These are phyloP conservation scores for Sutorius eximius DNA, from an alignment of 1,284 basidiomycete species.

Conservation along the genomic window DNA sequence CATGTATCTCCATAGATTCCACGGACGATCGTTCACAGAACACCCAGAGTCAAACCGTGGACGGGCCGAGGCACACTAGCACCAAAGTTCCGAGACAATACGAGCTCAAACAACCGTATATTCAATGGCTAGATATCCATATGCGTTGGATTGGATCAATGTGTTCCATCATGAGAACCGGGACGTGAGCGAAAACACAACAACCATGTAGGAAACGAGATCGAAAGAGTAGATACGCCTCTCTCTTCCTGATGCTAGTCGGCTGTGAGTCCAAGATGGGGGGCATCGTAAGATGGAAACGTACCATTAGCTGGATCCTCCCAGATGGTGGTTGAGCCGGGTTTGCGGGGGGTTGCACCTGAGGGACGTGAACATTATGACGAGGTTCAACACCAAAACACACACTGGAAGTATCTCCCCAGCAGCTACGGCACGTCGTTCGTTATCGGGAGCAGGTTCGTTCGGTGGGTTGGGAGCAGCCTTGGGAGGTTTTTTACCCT, in stretches of 20 bases:
- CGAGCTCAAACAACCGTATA: no score
- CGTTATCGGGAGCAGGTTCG: accelerated
- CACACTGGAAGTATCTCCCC: background rate
- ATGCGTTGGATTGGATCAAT: no score
- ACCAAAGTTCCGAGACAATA: no score
- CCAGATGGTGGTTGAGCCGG: background rate
- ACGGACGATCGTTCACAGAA: no score
- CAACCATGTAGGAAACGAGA: background rate
- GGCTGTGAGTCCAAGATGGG: background rate
- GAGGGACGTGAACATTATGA: background rate
- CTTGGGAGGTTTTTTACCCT: background rate
- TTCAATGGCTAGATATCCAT: no score
- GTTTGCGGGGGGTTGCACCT: background rate
- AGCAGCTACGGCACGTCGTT: background rate
- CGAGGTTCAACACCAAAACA: background rate
- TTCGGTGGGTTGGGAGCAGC: background rate
- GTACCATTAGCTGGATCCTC: background rate
- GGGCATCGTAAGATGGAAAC: background rate
- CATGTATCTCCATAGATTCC: no score
- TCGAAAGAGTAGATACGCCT: background rate
- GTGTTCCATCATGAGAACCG: no score
- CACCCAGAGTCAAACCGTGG: no score
- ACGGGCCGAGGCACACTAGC: no score
- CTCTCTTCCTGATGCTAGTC: background rate
- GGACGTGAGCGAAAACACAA: background rate